Base-by-base conservation (phyloP, 768 basidiomycete genomes). In the Rhodosporidiobolus sp. region DNA sequence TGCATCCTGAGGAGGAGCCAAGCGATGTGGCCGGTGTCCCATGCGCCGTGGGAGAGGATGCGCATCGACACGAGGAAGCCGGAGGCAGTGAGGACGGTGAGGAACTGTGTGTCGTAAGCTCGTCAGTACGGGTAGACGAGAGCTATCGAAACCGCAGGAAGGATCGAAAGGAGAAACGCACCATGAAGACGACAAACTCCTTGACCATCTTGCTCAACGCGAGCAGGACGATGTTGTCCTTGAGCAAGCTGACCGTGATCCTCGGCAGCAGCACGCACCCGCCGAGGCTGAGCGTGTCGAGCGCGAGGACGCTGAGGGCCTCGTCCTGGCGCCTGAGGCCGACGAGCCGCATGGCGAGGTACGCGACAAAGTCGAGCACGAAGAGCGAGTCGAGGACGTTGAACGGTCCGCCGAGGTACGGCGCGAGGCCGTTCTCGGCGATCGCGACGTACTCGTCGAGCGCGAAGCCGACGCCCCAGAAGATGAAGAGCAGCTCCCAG, bases 211-310 rank as follows among this genome's bases (percentile, higher is more conserved):
- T 55, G 19, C 61, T 46, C 4, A 78, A 54, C 3, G 75, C 73
- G 20, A 78, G 71, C 26, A 78, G 56, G 48, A 78, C 67, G 22
- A 78, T 65, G 62, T 72, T 72, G 43, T 72, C 75, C 14, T 62
- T 50, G 1, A 77, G 55, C 20, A 78, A 32, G 28, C 61, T 59
- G 66, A 76, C 64, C 32, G 68, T 72, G 22, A 78, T 50, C 87
- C 92, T 86, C 30, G 92, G 92, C 77, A 93, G 89, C 34, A 94
- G 84, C 63, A 94, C 88, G 77, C 91, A 93, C 4, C 89, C 91
- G 1, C 55, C 75, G 26, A 78, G 56, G 5, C 92, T 85, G 62
- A 95, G 84, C 45, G 93, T 84, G 76, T 94, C 92, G 77, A 94
- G 93, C 1, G 89, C 88, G 77, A 89, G 80, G 38, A 84, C 84